A percentile compares a stretch with the other conserved stretches of the same genome.
These are phyloP conservation scores for Cubamyces lactineus DNA, from an alignment of 768 basidiomycete genomes.

Conservation along the genomic window DNA sequence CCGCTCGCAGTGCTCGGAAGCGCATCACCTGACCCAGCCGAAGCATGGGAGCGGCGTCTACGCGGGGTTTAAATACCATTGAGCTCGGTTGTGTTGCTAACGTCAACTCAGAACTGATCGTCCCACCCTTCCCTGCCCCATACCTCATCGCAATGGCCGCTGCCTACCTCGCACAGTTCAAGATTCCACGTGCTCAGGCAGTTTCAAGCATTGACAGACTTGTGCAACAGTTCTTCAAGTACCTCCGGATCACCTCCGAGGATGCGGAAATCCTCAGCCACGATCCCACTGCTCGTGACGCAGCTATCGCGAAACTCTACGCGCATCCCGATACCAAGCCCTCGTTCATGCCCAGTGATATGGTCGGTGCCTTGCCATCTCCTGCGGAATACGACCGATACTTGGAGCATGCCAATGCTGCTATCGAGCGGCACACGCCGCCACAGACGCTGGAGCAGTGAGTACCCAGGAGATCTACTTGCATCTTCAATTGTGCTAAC, in stretches of 20 bases:
- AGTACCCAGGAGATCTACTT: neutral
- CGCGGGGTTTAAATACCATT: too few relatives aligned
- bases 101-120: too few relatives aligned
- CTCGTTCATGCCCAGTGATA: neutral
- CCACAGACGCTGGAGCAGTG: neutral
- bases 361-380: neutral
- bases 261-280: constrained; percentile 4
- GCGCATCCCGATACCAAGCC: neutral
- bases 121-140: too few relatives aligned
- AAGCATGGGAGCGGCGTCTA: too few relatives aligned
- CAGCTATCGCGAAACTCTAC: neutral
- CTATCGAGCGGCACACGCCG: constrained; percentile 1
- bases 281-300: constrained; percentile 1
- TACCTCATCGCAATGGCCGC: too few relatives aligned
- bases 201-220: neutral
- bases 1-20: too few relatives aligned
- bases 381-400: neutral
- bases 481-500: neutral
- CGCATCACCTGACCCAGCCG: too few relatives aligned
- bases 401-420: neutral
- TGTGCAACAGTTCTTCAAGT: neutral
- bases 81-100: too few relatives aligned
- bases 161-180: too few relatives aligned
- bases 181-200: neutral
- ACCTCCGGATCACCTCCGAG: neutral